These are phyloP conservation scores for Coemansia guatemalensis DNA, from an alignment of 192 early-diverging fungal species.

Conservation along the genomic window DNA sequence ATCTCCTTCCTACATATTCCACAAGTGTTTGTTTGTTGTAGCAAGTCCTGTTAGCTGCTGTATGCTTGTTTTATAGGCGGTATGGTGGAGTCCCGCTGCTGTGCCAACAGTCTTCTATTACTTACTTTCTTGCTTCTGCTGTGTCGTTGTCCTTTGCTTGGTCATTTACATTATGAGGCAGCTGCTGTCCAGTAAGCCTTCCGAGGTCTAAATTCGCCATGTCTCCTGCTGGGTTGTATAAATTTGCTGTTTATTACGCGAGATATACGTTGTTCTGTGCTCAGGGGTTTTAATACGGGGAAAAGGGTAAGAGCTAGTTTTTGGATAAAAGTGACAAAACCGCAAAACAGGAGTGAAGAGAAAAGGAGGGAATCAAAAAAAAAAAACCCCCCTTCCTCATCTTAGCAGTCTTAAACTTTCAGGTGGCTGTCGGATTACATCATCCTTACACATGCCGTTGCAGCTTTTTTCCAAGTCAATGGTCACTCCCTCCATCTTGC, in stretches of 20 bases:
- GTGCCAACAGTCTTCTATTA: not conserved
- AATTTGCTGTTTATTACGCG: not conserved
- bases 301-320: not conserved
- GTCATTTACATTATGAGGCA: not conserved
- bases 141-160: not conserved
- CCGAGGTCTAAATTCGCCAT: not conserved
- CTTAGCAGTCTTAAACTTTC: not conserved
- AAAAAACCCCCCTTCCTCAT: too few species aligned
- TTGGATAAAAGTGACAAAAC: not conserved
- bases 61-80: not conserved
- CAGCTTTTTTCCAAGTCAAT: not conserved
- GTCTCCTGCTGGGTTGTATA: not conserved
- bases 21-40: not conserved
- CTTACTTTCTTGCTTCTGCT: not conserved
- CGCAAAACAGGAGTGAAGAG: not conserved
- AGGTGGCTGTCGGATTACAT: not conserved
- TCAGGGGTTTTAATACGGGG: not conserved
- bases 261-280: not conserved
- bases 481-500: not conserved
- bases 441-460: not conserved
- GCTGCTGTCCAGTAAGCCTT: not conserved
- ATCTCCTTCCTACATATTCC: conserved; percentile 45
- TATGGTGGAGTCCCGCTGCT: not conserved
- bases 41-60: not conserved
- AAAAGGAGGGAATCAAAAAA: not conserved